These are phyloP conservation scores for Naganishia sp. DNA, from an alignment of 1,284 basidiomycete genomes.

Conservation along the genomic window DNA sequence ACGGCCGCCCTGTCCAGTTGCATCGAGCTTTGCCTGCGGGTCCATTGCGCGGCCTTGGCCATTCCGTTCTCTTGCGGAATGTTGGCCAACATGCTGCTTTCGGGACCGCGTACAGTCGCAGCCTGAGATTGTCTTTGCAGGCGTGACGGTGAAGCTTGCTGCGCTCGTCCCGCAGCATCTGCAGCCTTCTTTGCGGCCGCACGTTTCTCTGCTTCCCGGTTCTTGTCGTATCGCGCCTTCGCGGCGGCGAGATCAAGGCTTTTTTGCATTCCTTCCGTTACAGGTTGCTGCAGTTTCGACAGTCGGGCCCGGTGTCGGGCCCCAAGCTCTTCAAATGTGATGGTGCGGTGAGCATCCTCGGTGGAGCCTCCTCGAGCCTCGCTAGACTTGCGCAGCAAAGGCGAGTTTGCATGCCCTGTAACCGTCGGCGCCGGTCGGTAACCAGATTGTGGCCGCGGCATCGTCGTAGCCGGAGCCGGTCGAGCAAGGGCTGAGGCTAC, in stretches of 20 bases:
- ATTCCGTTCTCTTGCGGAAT: slow-evolving; percentile 24
- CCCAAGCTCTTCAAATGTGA: slow-evolving; percentile 51
- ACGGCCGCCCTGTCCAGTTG: neutral
- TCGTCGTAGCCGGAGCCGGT: slow-evolving; percentile 1
- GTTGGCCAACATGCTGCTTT: slow-evolving; percentile 1
- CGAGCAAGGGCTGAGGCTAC: neutral
- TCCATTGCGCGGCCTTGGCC: slow-evolving; percentile 28
- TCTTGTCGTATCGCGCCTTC: slow-evolving; percentile 33
- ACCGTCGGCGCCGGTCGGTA: slow-evolving; percentile 22
- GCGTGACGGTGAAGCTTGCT: neutral
- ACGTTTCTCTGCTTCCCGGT: slow-evolving; percentile 28
- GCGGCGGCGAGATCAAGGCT: slow-evolving; percentile 42
- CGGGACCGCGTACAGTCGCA: slow-evolving; percentile 2
- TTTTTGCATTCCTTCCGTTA: slow-evolving; percentile 45
- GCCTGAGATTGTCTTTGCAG: neutral
- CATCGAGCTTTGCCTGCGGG: slow-evolving; percentile 21
- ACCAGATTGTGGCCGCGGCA: neutral
- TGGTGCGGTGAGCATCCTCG: slow-evolving; percentile 26
- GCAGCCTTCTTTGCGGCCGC: slow-evolving; percentile 21
- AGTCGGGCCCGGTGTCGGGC: slow-evolving; percentile 49
- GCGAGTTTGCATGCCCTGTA: slow-evolving; percentile 28
- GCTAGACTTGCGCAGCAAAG: slow-evolving; percentile 20
- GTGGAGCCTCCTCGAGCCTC: neutral
- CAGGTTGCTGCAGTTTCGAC: slow-evolving; percentile 47
- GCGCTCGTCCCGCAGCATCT: neutral